Conservation (phyloP, 2,329 filamentous ascomycete genomes). For the Alternaria hordeiaustralica region DNA sequence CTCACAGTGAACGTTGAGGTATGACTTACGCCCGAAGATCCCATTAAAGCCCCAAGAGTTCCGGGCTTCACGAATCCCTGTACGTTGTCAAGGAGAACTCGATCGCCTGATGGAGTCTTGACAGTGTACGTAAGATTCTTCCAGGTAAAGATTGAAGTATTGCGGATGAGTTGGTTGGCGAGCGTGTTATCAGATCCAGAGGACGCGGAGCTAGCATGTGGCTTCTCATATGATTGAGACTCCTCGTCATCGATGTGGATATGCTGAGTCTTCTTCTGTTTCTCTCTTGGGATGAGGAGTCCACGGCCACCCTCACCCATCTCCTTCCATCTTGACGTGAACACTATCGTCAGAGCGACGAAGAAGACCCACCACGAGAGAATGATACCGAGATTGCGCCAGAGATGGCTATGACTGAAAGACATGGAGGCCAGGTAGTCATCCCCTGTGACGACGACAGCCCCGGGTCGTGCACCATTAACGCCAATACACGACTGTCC, state of each 20-base stretch:
- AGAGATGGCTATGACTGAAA: constrained; percentile 27
- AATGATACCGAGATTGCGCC: constrained; percentile 53
- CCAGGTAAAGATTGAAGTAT: constrained; percentile 74
- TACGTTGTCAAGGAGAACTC: constrained; percentile 59
- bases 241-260: constrained; percentile 57
- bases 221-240: constrained; percentile 36
- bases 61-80: constrained; percentile 61
- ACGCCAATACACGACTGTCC: constrained; percentile 64
- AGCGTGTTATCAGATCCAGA: not conserved
- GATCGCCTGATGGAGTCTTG: constrained; percentile 45
- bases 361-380: constrained; percentile 50
- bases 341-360: constrained; percentile 62
- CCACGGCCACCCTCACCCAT: constrained; percentile 58
- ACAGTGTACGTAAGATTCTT: constrained; percentile 64
- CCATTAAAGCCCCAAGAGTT: constrained; percentile 53
- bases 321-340: constrained; percentile 64
- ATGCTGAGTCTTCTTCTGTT: constrained; percentile 21
- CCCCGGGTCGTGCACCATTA: constrained; percentile 59
- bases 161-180: constrained; percentile 60
- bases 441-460: constrained; percentile 60
- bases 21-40: constrained; percentile 26
- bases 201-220: not conserved
- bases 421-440: constrained; percentile 63
- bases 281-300: constrained; percentile 64
- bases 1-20: not conserved